phyloP scores from a whole-genome alignment of 2,329 filamentous ascomycete genomes.

The Cladosporium sp. region DNA sequence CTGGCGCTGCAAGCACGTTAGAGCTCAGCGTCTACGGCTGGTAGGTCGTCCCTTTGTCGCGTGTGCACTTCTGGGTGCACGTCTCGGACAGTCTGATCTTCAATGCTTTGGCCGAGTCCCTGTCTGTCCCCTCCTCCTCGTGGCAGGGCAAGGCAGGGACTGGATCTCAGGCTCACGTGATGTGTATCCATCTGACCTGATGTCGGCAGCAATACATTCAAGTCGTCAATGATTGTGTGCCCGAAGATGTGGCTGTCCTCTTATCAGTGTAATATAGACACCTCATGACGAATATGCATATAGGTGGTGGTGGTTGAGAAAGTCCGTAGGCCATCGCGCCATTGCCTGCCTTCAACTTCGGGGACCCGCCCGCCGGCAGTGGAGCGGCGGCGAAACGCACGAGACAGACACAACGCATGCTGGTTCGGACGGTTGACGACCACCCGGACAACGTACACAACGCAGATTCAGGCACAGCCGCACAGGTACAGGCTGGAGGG shows the following conservation, averaged over 20 bases:
- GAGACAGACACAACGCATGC: neutral
- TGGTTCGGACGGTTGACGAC: conserved; percentile 13
- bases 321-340: neutral
- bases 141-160: conserved; percentile 4
- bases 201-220: neutral
- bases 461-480: neutral
- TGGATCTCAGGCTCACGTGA: neutral
- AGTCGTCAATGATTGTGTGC: neutral
- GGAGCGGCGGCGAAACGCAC: neutral
- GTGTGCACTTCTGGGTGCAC: neutral
- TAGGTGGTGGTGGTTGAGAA: neutral
- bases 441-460: conserved; percentile 4
- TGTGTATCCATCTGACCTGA: neutral
- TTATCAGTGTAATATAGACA: neutral
- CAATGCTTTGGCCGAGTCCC: conserved; percentile 5
- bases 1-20: neutral
- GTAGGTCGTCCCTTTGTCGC: conserved; percentile 6
- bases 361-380: neutral
- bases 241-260: neutral
- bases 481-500: neutral
- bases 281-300: neutral
- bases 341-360: neutral
- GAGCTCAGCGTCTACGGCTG: neutral
- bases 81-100: conserved; percentile 6
- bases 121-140: conserved; percentile 5